A percentile compares a stretch with the other conserved stretches of the same genome.
Conservation (phyloP, 192 early-diverging fungal species). For the Coemansia sp. region DNA sequence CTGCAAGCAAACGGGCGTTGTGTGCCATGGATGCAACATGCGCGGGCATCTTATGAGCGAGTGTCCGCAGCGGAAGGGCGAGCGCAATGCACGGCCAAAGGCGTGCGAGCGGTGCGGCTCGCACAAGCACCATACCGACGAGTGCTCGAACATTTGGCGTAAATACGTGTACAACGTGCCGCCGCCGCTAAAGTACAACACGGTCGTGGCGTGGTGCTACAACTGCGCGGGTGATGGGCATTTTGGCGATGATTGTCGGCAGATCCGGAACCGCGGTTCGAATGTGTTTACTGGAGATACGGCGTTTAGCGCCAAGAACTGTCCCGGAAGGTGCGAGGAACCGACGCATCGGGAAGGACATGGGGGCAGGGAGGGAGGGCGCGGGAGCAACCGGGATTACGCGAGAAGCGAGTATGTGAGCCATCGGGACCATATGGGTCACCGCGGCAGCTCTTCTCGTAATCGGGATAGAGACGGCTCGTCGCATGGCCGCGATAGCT, state of each 20-base stretch:
- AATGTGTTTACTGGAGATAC: constrained; percentile 21
- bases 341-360: not conserved
- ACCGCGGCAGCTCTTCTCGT: not conserved
- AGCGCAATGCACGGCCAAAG: not conserved
- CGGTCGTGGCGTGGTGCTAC: constrained; percentile 44
- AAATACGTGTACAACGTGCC: constrained; percentile 28
- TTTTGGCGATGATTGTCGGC: constrained; percentile 42
- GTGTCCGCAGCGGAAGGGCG: constrained; percentile 28
- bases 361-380: not conserved
- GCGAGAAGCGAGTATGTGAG: not conserved
- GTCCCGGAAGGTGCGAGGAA: constrained; percentile 20
- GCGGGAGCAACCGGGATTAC: not conserved
- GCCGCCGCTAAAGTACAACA: constrained; percentile 14
- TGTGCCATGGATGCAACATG: constrained; percentile 50
- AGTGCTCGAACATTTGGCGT: constrained; percentile 49
- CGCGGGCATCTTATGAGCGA: constrained; percentile 41
- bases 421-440: not conserved
- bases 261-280: constrained; percentile 11
- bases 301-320: constrained; percentile 29
- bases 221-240: constrained; percentile 42
- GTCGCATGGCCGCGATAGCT: not conserved
- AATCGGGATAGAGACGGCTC: not conserved
- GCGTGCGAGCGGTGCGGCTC: constrained; percentile 27
- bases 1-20: constrained; percentile 37
- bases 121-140: constrained; percentile 38